Conservation (phyloP, 169 alveolate species). For the Fabrea salina region DNA sequence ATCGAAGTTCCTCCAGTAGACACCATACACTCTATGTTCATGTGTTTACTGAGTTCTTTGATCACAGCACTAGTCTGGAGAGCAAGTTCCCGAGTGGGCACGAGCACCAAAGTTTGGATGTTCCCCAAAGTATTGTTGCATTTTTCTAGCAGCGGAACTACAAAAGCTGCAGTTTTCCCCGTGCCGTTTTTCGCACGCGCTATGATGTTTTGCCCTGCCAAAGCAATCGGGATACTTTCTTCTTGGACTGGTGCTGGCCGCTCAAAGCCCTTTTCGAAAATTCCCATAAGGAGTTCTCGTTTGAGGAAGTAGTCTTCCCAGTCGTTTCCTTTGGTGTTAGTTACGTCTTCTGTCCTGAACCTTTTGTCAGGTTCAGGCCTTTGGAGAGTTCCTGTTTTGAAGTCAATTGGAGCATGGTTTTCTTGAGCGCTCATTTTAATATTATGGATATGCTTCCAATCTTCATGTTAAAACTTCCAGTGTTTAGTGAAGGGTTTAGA, state of each 20-base stretch:
- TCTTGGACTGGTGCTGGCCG: slow-evolving; percentile 90
- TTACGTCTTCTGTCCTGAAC: slow-evolving; percentile 89
- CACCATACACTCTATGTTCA: slow-evolving; percentile 90
- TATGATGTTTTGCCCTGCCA: slow-evolving; percentile 86
- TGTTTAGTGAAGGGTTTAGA: too few species aligned
- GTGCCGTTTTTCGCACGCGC: slow-evolving; percentile 96
- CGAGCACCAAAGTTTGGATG: slow-evolving; percentile 87
- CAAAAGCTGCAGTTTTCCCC: slow-evolving; percentile 98
- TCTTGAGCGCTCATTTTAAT: too few species aligned
- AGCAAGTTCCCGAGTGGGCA: slow-evolving; percentile 99
- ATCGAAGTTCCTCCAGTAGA: slow-evolving; percentile 98
- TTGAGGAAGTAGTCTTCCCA: slow-evolving; percentile 96
- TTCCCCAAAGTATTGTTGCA: slow-evolving; percentile 80
- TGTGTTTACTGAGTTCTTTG: slow-evolving; percentile 87
- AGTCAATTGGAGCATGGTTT: too few species aligned
- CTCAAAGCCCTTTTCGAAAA: slow-evolving; percentile 90
- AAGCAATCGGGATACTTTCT: slow-evolving; percentile 87
- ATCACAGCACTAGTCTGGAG: slow-evolving; percentile 94
- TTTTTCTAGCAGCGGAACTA: slow-evolving; percentile 93
- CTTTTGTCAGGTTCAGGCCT: too few species aligned
- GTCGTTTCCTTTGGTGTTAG: slow-evolving; percentile 97
- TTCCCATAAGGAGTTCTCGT: slow-evolving; percentile 94
- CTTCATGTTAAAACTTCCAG: too few species aligned
- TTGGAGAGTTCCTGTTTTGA: too few species aligned
- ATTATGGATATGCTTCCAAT: too few species aligned